Conservation (phyloP, 1,284 basidiomycete genomes). For the Rhodofomes roseus region DNA sequence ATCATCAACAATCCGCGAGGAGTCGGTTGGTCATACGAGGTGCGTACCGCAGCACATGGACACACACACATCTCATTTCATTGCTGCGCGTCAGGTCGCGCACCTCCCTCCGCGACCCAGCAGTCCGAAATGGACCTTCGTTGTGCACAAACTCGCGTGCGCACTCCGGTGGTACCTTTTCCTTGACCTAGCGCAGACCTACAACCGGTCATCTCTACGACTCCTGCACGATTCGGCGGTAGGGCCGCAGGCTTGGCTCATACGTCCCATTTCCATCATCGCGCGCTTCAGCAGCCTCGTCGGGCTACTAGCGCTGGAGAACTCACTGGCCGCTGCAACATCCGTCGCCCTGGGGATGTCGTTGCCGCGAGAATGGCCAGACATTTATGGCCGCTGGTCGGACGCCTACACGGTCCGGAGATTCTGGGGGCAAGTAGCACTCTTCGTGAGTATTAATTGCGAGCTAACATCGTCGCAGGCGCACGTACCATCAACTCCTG, state of each 20-base stretch:
- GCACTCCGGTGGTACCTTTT: constrained; percentile 7
- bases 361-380: constrained; percentile 31
- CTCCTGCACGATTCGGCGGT: neutral
- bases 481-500: constrained; percentile 30
- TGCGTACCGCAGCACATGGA: neutral
- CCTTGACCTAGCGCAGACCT: constrained; percentile 11
- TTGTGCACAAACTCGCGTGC: neutral
- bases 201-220: constrained; percentile 7
- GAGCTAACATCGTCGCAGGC: constrained; percentile 14
- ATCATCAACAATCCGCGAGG: constrained; percentile 3
- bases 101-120: constrained; percentile 6
- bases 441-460: neutral
- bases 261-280: constrained; percentile 7
- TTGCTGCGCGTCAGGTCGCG: neutral
- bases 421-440: constrained; percentile 33
- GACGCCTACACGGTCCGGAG: constrained; percentile 33
- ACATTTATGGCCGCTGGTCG: constrained; percentile 28
- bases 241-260: constrained; percentile 4
- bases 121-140: constrained; percentile 3
- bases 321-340: constrained; percentile 16
- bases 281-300: constrained; percentile 14
- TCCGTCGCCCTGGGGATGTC: constrained; percentile 22
- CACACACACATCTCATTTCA: too few relatives aligned
- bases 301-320: constrained; percentile 20
- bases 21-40: constrained; percentile 7